These are phyloP conservation scores for Diaporthe citri DNA, from an alignment of 2,329 filamentous ascomycete species.

Conservation along the genomic window DNA sequence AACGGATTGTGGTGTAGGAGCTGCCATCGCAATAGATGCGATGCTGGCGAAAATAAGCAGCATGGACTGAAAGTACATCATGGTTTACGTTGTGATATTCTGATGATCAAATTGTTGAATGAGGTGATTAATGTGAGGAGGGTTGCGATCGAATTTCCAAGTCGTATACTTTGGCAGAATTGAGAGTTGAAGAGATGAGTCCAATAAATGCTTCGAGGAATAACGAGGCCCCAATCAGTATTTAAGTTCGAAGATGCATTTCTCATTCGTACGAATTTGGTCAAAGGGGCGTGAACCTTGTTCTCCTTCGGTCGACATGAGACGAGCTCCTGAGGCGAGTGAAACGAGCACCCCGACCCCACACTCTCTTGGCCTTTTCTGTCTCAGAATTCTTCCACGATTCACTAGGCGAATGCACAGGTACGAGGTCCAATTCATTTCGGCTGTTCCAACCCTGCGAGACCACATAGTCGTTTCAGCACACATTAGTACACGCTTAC, in stretches of 20 bases:
- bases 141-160: not conserved
- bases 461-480: not conserved
- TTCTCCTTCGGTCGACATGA: slow-evolving; percentile 3
- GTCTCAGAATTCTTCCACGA: not conserved
- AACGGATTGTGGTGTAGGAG: not conserved
- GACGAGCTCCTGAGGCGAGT: slow-evolving; percentile 13
- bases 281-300: not conserved
- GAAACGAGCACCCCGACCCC: not conserved
- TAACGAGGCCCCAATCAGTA: not conserved
- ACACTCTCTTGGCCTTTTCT: not conserved
- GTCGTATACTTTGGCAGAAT: not conserved
- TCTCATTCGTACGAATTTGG: not conserved
- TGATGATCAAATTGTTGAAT: too few species aligned
- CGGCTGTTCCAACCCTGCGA: not conserved
- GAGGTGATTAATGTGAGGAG: not conserved
- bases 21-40: not conserved
- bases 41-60: not conserved
- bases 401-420: not conserved
- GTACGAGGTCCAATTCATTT: not conserved
- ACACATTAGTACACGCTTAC: too few species aligned
- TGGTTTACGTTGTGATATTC: not conserved
- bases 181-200: not conserved
- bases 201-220: not conserved
- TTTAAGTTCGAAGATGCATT: not conserved
- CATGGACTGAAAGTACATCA: not conserved